Conservation (phyloP, 2,329 filamentous ascomycete species). For the Venturia asperata region DNA sequence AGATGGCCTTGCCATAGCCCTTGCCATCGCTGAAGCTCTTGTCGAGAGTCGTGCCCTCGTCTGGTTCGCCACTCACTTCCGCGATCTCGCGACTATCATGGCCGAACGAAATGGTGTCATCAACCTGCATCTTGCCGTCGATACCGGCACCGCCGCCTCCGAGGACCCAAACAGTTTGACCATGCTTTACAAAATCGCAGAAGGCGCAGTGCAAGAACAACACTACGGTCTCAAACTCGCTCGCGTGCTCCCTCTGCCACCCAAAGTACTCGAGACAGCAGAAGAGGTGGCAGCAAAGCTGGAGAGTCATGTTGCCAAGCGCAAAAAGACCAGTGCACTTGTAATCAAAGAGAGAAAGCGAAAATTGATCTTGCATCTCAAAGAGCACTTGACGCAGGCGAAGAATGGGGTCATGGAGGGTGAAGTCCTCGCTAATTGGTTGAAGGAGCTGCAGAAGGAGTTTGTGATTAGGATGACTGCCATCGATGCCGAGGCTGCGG, state of each 20-base stretch:
- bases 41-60: constrained; percentile 69
- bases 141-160: constrained; percentile 34
- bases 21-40: constrained; percentile 83
- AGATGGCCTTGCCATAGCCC: constrained; percentile 81
- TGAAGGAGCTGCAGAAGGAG: constrained; percentile 63
- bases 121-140: constrained; percentile 72
- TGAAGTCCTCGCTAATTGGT: constrained; percentile 54
- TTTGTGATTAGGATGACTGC: constrained; percentile 66
- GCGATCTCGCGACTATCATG: constrained; percentile 70
- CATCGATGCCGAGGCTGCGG: constrained; percentile 41
- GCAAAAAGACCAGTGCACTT: constrained; percentile 52
- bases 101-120: constrained; percentile 69
- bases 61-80: constrained; percentile 93
- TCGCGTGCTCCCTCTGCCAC: constrained; percentile 64
- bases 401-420: constrained; percentile 58
- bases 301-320: constrained; percentile 49
- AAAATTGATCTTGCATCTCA: constrained; percentile 65
- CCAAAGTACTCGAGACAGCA: constrained; percentile 59
- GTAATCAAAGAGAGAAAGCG: constrained; percentile 56
- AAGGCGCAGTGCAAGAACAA: constrained; percentile 61
- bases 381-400: constrained; percentile 65
- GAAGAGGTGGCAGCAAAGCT: constrained; percentile 58
- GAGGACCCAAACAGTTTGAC: constrained; percentile 47
- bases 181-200: constrained; percentile 79
- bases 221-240: constrained; percentile 85